Conservation (phyloP, 306 rosid species). For the Lathyrus tuberosus region DNA sequence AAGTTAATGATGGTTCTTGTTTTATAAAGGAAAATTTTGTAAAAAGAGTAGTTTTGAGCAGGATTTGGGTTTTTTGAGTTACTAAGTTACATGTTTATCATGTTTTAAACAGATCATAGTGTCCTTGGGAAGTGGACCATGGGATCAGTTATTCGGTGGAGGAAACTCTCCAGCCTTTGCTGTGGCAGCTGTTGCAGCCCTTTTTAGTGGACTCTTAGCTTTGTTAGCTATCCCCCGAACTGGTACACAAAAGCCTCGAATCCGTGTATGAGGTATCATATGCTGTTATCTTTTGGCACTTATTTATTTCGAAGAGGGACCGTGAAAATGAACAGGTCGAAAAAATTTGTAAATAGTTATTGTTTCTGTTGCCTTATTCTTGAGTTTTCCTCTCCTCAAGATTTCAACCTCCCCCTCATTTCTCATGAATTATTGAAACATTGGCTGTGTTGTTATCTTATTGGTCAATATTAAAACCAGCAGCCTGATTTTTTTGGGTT, state of each 20-base stretch:
- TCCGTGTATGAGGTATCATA: constrained; percentile 71
- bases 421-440: constrained; percentile 35
- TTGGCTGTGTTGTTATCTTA: constrained; percentile 38
- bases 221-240: constrained; percentile 90
- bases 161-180: constrained; percentile 96
- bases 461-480: constrained; percentile 40
- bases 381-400: constrained; percentile 38
- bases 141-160: constrained; percentile 99
- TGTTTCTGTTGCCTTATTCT: constrained; percentile 36
- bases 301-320: constrained; percentile 38
- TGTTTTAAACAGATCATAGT: constrained; percentile 77
- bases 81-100: constrained; percentile 30
- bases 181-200: constrained; percentile 86
- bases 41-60: constrained; percentile 6
- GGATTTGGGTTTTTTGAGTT: constrained; percentile 30
- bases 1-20: constrained; percentile 13
- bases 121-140: constrained; percentile 94
- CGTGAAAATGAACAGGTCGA: constrained; percentile 45
- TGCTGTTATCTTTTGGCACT: constrained; percentile 47
- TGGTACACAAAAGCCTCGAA: constrained; percentile 69
- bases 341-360: constrained; percentile 55
- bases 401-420: constrained; percentile 23
- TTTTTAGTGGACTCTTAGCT: constrained; percentile 82
- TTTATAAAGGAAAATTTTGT: constrained; percentile 7
- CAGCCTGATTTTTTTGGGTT: constrained; percentile 35